Conservation (phyloP, 1,284 basidiomycete species). For the Marasmius fiardii region DNA sequence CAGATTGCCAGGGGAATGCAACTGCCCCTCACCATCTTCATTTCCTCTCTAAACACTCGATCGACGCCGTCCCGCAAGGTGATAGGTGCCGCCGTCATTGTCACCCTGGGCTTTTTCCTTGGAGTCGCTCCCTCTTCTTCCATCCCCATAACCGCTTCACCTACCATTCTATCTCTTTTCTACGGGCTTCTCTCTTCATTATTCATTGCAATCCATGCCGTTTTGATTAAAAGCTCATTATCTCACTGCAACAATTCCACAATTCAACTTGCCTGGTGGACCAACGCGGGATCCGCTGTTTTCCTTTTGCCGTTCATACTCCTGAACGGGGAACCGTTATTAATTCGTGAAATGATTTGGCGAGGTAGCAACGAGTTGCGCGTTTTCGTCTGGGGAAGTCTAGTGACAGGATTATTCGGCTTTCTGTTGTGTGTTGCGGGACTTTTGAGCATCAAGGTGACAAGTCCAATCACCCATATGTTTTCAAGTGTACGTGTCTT, state of each 20-base stretch:
- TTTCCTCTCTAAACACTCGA: conserved; percentile 51
- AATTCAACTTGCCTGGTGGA: conserved; percentile 74
- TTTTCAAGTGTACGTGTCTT: conserved; percentile 59
- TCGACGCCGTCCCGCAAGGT: conserved; percentile 45
- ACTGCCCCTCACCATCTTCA: conserved; percentile 69
- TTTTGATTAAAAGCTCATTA: conserved; percentile 68
- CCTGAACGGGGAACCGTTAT: conserved; percentile 48
- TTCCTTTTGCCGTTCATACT: conserved; percentile 60
- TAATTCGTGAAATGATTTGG: conserved; percentile 33
- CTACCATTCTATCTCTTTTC: conserved; percentile 54
- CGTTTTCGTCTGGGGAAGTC: conserved; percentile 59
- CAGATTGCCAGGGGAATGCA: conserved; percentile 79
- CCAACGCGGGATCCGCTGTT: conserved; percentile 64
- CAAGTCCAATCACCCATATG: conserved; percentile 74
- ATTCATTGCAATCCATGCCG: conserved; percentile 71
- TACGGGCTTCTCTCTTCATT: conserved; percentile 70
- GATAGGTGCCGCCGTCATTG: conserved; percentile 49
- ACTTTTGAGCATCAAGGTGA: conserved; percentile 68
- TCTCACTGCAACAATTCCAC: conserved; percentile 66
- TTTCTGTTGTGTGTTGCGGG: conserved; percentile 71
- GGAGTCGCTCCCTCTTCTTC: conserved; percentile 52
- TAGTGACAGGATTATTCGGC: conserved; percentile 69
- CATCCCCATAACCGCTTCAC: conserved; percentile 36
- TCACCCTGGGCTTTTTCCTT: conserved; percentile 62
- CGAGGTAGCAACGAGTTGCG: conserved; percentile 44